Base-by-base conservation (phyloP, 805 yeast species). In the Candida broadrunensis region DNA sequence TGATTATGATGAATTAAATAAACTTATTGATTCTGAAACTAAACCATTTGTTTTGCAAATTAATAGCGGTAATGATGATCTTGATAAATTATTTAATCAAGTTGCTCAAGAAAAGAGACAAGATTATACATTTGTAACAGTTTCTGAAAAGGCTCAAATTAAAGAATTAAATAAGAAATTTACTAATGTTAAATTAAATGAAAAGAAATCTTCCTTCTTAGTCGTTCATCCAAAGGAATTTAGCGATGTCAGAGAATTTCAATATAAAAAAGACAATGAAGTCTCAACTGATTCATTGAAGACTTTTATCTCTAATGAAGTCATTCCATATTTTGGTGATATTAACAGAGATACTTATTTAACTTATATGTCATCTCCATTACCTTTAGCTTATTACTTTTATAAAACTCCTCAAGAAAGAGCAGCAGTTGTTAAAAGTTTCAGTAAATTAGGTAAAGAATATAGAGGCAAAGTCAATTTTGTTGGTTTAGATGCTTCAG, bases 361-460 rank as follows among this genome's bases (percentile, higher is more conserved):
- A 65, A 59, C 73, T 32, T 93, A 90, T 73, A 80, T 87, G 76
- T 67, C 73, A 42, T 70, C 89, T 44, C 76, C 80, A 26, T 49
- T 80, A 42, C 99, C 99, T 47, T 68, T 93, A 50, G 95, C 88
- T 40, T 91, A 90, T 75, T 81, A 85, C 63, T 93, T 93, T 73
- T 88, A 86, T 72, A 79, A 77, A 52, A 67, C 75, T 37, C 76
- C 75, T 36, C 86, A 81, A 49, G 83, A 87, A 69, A 81, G 83
- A 61, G 78, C 66, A 29, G 74, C 70, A 27, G 76, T 78, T 50
- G 67, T 68, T 36, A 70, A 72, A 33, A 58, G 70, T 39, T 75
- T 90, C 55, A 67, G 60, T 45, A 75, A 80, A 41, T 68, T 85
- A 56, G 95, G 91, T 55, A 82, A 83, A 70, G 68, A 78, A 60